Evolutionary conservation across 306 rosid species (phyloP), one percentile per base, ranked within the genome.

Genomic region (Trifolium subterraneum): DNA sequence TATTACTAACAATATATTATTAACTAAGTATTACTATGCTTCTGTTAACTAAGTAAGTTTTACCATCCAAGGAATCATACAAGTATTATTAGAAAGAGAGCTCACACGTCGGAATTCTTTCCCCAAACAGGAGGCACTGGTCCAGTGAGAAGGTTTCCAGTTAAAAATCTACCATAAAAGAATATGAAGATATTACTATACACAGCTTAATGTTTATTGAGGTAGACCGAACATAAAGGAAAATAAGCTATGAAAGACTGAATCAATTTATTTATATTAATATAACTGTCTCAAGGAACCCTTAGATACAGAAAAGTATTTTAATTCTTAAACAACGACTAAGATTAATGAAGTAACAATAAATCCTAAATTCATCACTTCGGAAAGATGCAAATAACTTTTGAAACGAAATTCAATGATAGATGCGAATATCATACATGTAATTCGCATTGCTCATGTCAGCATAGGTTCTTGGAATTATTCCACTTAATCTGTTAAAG

Each of bases 401-500:
- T 29, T 29, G 33, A 29, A 29, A 29, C 33, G 1, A 29, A 29
- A 29, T 29, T 29, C 33, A 29, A 29, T 29, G 33, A 29, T 29
- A 29, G 6, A 29, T 29, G 33, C 1, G 15, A 47, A 56, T 71
- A 45, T 39, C 90, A 74, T 85, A 93, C 97, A 90, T 73, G 83
- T 75, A 33, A 5, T 73, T 50, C 25, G 45, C 41, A 0, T 76
- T n/a, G 55, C 19, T 54, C 25, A 87, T 71, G 69, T 74, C 10
- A 2, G 6, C 15, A 65, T 62, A 86, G 82, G 11, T 64, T 10
- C 13, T 29, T 3, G 96, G 96, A 75, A 93, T 85, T 64, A 5
- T 70, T 20, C 93, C 98, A 18, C 73, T 85, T 76, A 90, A 72
- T 29, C 79, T 82, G 83, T 93, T 93, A 65, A 83, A 89, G 82